Evolutionary conservation across 1,284 basidiomycete genomes (phyloP).

Genomic region (Volvariella volvacea): DNA sequence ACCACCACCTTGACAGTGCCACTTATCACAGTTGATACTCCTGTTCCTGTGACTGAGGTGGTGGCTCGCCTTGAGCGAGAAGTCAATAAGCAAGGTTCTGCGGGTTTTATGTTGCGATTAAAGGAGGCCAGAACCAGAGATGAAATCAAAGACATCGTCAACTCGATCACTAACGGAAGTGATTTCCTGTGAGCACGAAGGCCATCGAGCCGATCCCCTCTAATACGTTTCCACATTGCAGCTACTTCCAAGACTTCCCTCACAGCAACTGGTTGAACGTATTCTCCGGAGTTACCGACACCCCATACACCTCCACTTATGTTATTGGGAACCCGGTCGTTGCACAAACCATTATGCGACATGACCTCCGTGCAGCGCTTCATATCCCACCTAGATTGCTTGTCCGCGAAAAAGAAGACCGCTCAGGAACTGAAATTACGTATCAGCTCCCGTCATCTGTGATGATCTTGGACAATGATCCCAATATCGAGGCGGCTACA

Average conservation of each 20-base stretch:
- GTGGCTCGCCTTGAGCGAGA: slow-evolving; percentile 36
- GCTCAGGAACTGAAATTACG: slow-evolving; percentile 32
- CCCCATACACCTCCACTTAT: slow-evolving; percentile 33
- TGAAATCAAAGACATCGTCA: slow-evolving; percentile 29
- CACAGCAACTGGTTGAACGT: slow-evolving; percentile 36
- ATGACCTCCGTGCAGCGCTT: slow-evolving; percentile 35
- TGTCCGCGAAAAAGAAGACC: slow-evolving; percentile 33
- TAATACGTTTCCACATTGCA: slow-evolving; percentile 12
- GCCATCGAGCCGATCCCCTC: too few relatives aligned
- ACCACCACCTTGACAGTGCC: slow-evolving; percentile 30
- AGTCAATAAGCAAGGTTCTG: slow-evolving; percentile 31
- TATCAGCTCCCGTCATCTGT: slow-evolving; percentile 44
- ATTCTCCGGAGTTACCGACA: slow-evolving; percentile 20
- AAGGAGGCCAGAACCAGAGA: slow-evolving; percentile 23
- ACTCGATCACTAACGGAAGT: slow-evolving; percentile 23
- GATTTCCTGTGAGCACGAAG: slow-evolving; percentile 37
- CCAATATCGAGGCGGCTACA: slow-evolving; percentile 27
- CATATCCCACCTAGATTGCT: slow-evolving; percentile 44
- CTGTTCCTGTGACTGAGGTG: slow-evolving; percentile 33
- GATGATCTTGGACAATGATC: slow-evolving; percentile 19
- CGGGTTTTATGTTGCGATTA: slow-evolving; percentile 22
- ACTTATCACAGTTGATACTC: slow-evolving; percentile 38
- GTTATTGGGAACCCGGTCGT: slow-evolving; percentile 48
- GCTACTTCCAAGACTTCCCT: slow-evolving; percentile 36
- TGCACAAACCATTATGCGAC: slow-evolving; percentile 38